Evolutionary conservation across 2,329 filamentous ascomycete genomes (phyloP).

Genomic region (Calonectria pteridis): DNA sequence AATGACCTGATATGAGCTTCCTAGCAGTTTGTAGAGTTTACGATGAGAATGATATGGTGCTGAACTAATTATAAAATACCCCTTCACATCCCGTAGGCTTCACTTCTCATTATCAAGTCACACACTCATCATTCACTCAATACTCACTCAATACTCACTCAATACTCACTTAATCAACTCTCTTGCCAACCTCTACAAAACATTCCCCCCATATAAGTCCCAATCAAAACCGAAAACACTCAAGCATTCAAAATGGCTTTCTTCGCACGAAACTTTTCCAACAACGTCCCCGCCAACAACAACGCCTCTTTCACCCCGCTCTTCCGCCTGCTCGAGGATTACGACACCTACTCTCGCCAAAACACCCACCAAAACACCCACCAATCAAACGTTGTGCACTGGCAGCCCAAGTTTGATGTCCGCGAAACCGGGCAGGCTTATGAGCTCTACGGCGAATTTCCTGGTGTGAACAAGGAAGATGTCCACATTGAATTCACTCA

Average conservation of each 20-base stretch:
- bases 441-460: conserved; percentile 86
- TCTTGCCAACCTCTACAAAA: conserved; percentile 40
- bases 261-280: conserved; percentile 64
- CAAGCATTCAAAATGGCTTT: conserved; percentile 66
- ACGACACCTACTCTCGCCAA: conserved; percentile 67
- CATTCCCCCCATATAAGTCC: conserved; percentile 37
- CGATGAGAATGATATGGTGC: neutral
- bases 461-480: conserved; percentile 80
- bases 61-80: conserved; percentile 48
- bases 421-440: conserved; percentile 77
- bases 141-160: too few species aligned
- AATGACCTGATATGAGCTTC: neutral
- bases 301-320: conserved; percentile 69
- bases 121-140: conserved; percentile 33
- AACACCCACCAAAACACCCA: conserved; percentile 47
- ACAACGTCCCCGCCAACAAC: conserved; percentile 44
- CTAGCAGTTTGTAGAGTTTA: neutral
- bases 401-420: conserved; percentile 84
- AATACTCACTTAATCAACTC: conserved; percentile 34
- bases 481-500: conserved; percentile 85
- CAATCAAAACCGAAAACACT: conserved; percentile 34
- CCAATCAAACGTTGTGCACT: conserved; percentile 60
- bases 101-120: conserved; percentile 44
- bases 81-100: conserved; percentile 21
- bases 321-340: conserved; percentile 75